Evolutionary conservation across 164 flowering plant genomes (phyloP), one percentile per base, ranked within the genome.

Genomic region (Annona squamosa): DNA sequence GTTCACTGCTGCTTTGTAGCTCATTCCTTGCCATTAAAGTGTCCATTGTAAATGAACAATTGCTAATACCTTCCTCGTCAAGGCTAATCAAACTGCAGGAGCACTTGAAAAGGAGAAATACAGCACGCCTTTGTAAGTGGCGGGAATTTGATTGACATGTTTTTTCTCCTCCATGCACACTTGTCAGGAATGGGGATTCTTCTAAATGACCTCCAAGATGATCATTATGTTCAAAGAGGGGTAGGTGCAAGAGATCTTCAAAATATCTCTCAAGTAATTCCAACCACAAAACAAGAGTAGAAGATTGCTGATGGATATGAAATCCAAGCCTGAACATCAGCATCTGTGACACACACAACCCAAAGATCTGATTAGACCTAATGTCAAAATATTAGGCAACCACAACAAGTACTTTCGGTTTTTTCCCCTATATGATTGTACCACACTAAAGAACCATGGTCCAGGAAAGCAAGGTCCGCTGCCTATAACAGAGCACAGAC

Each of bases 31-130:
- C 77, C 69, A 70, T 69, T 65, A 79, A 73, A 12, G 72, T 72
- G 18, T 41, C 59, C 79, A 78, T 71, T 73, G 75, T 16, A 76
- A 84, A 81, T 1, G 73, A 59, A 80, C 87, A 82, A 45, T 71
- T 70, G 65, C 71, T 52, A 52, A 73, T 76, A 70, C 70, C 72
- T 47, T 78, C 79, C 73, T 75, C 77, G 68, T 70, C 69, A 48
- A 62, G 56, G 70, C 73, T 74, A 68, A 89, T 79, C 82, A 92
- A 78, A 80, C 83, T 77, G 62, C 86, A 64, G 69, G 87, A 86
- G 76, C 92, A 87, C 81, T 82, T 85, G n/a, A 92, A 79, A 81
- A 90, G 88, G 77, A 94, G 83, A 62, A 89, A 86, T 68, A 88
- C 67, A 56, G 88, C 83, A 73, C 78, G 86, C 72, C 99, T 86